phyloP scores from a whole-genome alignment of 2,329 filamentous ascomycete genomes.

The Colletotrichum cereale region DNA sequence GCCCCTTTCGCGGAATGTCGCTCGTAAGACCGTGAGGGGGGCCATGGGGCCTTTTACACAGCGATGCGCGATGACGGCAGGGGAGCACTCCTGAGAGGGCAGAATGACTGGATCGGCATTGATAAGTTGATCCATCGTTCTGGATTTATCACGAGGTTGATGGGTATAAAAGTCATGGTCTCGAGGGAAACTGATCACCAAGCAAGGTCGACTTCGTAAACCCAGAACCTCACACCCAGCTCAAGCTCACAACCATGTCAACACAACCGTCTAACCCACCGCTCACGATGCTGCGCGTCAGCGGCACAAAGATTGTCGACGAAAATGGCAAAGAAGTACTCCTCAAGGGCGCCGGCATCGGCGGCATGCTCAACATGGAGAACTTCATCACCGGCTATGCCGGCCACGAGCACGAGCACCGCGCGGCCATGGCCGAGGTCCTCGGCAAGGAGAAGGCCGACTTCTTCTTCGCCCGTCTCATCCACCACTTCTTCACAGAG shows the following conservation, averaged over 20 bases:
- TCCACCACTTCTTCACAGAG: slow-evolving; percentile 71
- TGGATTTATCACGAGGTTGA: background rate
- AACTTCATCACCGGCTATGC: slow-evolving; percentile 75
- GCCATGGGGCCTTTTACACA: background rate
- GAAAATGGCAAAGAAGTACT: slow-evolving; percentile 58
- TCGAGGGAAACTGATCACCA: background rate
- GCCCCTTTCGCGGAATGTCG: slow-evolving; percentile 37
- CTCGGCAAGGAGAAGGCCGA: slow-evolving; percentile 69
- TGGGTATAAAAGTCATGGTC: slow-evolving; percentile 29
- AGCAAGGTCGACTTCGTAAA: background rate
- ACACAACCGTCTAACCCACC: slow-evolving; percentile 29
- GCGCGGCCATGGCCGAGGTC: slow-evolving; percentile 63
- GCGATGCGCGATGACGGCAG: slow-evolving; percentile 9
- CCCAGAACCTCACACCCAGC: background rate
- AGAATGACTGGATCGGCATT: background rate
- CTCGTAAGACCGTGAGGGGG: slow-evolving; percentile 10
- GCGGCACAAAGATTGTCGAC: slow-evolving; percentile 57
- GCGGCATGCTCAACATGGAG: slow-evolving; percentile 61
- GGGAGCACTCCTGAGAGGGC: background rate
- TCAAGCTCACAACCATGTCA: slow-evolving; percentile 8
- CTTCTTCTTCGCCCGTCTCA: slow-evolving; percentile 69
- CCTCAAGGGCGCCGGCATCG: slow-evolving; percentile 52
- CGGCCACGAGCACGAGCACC: slow-evolving; percentile 69
- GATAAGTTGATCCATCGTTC: background rate
- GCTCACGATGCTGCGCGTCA: slow-evolving; percentile 48